Conservation (phyloP, 2,329 filamentous ascomycete genomes). For the Didymella arachidicola region DNA sequence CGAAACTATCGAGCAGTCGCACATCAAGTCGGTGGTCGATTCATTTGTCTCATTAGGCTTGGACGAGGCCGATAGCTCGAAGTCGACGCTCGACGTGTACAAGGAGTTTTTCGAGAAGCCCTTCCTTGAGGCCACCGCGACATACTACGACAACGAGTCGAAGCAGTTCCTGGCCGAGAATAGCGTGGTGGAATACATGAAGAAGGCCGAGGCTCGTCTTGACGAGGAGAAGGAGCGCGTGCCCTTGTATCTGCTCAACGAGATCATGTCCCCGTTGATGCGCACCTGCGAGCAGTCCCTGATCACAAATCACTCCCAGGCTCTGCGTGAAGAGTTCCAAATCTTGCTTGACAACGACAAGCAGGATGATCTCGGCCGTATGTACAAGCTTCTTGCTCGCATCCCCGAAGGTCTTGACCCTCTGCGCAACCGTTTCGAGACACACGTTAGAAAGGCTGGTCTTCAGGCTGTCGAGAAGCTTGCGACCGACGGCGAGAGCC, state of each 20-base stretch:
- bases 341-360: constrained; percentile 91
- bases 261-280: constrained; percentile 85
- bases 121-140: constrained; percentile 82
- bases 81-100: constrained; percentile 95
- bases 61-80: constrained; percentile 90
- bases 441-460: constrained; percentile 89
- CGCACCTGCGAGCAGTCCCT: constrained; percentile 87
- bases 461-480: constrained; percentile 90
- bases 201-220: constrained; percentile 91
- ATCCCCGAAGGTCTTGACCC: constrained; percentile 93
- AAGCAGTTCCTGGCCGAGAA: constrained; percentile 95
- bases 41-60: constrained; percentile 93
- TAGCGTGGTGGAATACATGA: constrained; percentile 99
- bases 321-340: constrained; percentile 97
- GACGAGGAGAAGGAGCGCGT: constrained; percentile 96
- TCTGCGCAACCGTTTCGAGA: constrained; percentile 85
- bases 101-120: constrained; percentile 90
- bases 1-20: constrained; percentile 95
- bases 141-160: constrained; percentile 91
- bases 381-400: constrained; percentile 90
- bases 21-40: constrained; percentile 97
- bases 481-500: constrained; percentile 82
- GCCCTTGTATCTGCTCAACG: constrained; percentile 85
- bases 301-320: constrained; percentile 83
- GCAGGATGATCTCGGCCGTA: constrained; percentile 92